Base-by-base conservation (phyloP, 306 rosid species). In the Lathyrus aphaca region DNA sequence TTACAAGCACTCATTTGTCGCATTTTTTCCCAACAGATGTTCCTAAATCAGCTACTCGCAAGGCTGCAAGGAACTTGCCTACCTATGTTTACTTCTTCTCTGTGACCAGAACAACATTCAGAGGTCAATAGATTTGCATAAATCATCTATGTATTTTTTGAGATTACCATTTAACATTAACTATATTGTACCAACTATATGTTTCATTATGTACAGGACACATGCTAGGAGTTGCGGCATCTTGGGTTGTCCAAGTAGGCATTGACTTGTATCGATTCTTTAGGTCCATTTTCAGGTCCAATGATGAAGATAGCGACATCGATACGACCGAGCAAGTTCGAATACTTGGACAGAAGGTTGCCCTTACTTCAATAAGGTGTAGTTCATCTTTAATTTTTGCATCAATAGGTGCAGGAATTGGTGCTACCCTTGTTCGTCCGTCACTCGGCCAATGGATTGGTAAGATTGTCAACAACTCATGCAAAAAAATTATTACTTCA, bases 401-500 rank as follows among this genome's bases (percentile, higher is more conserved):
- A 62, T 88, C 98, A 43, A 77, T 92, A 37, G 96, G 96, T 56
- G 96, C 96, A 8, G 98, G 93, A 14, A 82, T 92, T 4, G 93
- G 96, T 48, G 93, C 98, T 58, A 62, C 79, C 18, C 65, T 90
- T 61, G 10, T 90, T 67, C 87, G 88, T 68, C 98, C 98, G 11
- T 86, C 92, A 5, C 10, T 73, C 0, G 96, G 98, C 83, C 96
- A 88, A 68, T 86, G 96, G 96, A 74, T 86, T 5, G 98, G 98
- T 92, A 85, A 82, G 86, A 50, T 53, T 56, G 8, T 56, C 19
- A 19, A 32, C 39, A 38, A 6, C 18, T 29, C 62, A 46, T 35
- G 60, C 23, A 10, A 19, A 70, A 49, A 57, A 64, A 60, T 42
- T 56, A 45, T 46, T 62, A 35, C 37, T 51, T 69, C 63, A 64